Evolutionary conservation across 306 rosid genomes (phyloP), one percentile per base, ranked within the genome.

Genomic region (Acacia melanoxylon): DNA sequence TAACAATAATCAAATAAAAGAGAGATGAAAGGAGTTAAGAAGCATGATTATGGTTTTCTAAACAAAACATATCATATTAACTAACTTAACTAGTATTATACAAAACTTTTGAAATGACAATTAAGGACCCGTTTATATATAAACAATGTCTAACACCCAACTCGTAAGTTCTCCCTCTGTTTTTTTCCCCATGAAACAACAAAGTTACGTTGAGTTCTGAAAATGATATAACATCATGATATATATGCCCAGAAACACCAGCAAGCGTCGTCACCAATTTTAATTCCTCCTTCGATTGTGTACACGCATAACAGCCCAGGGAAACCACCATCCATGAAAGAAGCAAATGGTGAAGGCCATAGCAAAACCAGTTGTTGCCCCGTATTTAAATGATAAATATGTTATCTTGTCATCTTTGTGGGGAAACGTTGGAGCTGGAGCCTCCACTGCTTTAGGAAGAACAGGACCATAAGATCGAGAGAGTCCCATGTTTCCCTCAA

Each of bases 401-500:
- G 73, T 27, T 4, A 78, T 54, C 22, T 73, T 31, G 24, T 66
- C 62, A 54, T 83, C 56, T 59, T 65, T 56, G 29, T 63, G 42
- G 52, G 13, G 37, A 42, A 13, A 44, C 40, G 8, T 29, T 25
- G 61, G 37, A 62, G 17, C 15, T 52, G 70, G 65, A 70, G 1
- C 27, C 62, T 78, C 52, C 37, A 17, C 29, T 45, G 67, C 27
- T 41, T 22, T 59, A 73, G 72, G 59, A 65, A 75, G 72, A 58
- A 73, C 7, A 4, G 42, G 19, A 8, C 24, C 72, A 31, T 77
- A 68, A 31, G 81, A 76, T 58, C 3, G 22, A 17, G 31, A 31
- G 66, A 83, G 83, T 73, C 80, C 83, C 40, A 1, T 52, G 80
- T 83, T 83, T 44, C 83, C 86, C 48, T 78, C 86, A 66, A 78